A percentile compares a stretch with the other conserved stretches of the same genome.
These are phyloP conservation scores for Nakaseomyces uthaithaninus DNA, from an alignment of 1,139 yeast genomes.

Conservation along the genomic window DNA sequence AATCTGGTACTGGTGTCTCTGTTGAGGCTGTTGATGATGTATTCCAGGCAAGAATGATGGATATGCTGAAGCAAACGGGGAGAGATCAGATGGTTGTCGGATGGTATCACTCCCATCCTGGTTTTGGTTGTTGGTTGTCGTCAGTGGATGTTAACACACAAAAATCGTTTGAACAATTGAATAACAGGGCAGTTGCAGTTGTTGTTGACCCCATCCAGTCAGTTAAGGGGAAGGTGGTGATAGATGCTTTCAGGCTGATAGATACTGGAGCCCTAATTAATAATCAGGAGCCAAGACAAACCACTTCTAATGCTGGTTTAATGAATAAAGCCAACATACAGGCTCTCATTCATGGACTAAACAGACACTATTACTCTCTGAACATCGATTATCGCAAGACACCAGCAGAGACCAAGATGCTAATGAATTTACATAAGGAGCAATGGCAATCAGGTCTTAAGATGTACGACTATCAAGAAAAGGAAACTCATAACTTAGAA, in stretches of 20 bases:
- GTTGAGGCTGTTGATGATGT: slow-evolving; percentile 99
- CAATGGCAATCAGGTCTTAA: slow-evolving; percentile 93
- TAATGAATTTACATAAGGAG: slow-evolving; percentile 86
- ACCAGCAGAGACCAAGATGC: slow-evolving; percentile 86
- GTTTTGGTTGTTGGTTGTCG: slow-evolving; percentile 99
- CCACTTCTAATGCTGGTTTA: slow-evolving; percentile 92
- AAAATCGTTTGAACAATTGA: slow-evolving; percentile 92
- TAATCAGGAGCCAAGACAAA: slow-evolving; percentile 97
- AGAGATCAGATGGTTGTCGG: slow-evolving; percentile 98
- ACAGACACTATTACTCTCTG: slow-evolving; percentile 92
- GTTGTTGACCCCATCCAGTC: slow-evolving; percentile 98
- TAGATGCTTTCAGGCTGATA: slow-evolving; percentile 94
- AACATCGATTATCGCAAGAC: slow-evolving; percentile 94
- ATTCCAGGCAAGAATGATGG: slow-evolving; percentile 99
- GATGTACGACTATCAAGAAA: slow-evolving; percentile 66
- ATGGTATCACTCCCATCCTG: slow-evolving; percentile 99
- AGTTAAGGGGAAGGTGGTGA: slow-evolving; percentile 96
- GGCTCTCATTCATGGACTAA: slow-evolving; percentile 92
- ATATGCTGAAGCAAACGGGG: slow-evolving; percentile 97
- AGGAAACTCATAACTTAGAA: slow-evolving; percentile 67
- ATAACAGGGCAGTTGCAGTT: slow-evolving; percentile 92
- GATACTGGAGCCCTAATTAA: slow-evolving; percentile 83
- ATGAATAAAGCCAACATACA: slow-evolving; percentile 96
- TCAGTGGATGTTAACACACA: slow-evolving; percentile 97
- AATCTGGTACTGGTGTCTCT: slow-evolving; percentile 95